Base-by-base conservation (phyloP, 257 asterid species). In the Lycium barbarum region DNA sequence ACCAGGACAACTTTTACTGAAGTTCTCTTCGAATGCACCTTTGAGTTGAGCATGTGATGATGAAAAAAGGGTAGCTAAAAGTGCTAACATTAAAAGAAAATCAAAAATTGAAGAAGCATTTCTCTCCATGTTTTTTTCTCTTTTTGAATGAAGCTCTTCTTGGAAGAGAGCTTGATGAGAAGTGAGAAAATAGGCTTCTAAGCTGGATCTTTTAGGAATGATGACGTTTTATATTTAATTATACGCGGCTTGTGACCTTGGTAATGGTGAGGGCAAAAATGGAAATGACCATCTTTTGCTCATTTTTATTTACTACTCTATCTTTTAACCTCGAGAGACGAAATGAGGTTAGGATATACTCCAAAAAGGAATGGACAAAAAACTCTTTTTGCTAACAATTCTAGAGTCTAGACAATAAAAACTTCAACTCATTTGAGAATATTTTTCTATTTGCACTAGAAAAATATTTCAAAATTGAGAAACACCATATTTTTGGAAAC, bases 1-100 rank as follows among this genome's bases (percentile, higher is more conserved):
- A 10, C 84, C 94, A 4, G 99, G 99, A 80, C 98, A 97, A 83
- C 89, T 90, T 85, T 92, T 95, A 83, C 91, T 91, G 93, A 97
- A 97, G 55, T 82, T 89, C 17, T 92, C 93, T 35, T 91, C 98
- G 80, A 95, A 97, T 12, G 92, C 47, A 18, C 26, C 86, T 26
- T 68, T 85, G 6, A 89, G 36, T 6, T 65, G 90, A 5, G 90
- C 95, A 83, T 35, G 36, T 4, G 90, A 72, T 13, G 88, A 81
- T 35, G 90, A 79, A 71, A 72, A 58, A 20, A 88, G 12, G 6
- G 83, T 9, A 3, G 86, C 84, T 4, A 91, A 10, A 9, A 90
- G 47, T 40, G 88, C 8, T 35, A 91, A 45, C 83, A 86, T 61
- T 55, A 89, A 40, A 84, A 93, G n/a, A 81, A 89, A 62, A 84